Evolutionary conservation across 2,329 filamentous ascomycete genomes (phyloP).

Genomic region (Graphilbum sp.): DNA sequence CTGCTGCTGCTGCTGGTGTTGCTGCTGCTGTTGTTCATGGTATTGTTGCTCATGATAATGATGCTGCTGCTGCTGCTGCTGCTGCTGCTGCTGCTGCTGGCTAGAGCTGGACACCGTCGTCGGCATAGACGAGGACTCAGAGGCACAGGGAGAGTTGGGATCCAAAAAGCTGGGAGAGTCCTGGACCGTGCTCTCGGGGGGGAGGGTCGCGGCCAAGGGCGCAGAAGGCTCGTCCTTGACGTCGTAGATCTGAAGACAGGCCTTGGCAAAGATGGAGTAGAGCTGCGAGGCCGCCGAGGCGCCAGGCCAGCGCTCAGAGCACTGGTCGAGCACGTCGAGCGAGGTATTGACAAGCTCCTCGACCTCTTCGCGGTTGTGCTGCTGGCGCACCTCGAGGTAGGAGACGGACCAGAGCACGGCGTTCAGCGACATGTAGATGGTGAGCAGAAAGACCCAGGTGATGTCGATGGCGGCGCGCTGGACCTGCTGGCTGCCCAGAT

Average conservation of each 20-base stretch:
- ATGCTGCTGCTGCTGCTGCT: constrained; percentile 2
- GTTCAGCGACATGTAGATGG: constrained; percentile 82
- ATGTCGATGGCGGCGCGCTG: constrained; percentile 61
- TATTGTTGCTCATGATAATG: constrained; percentile 3
- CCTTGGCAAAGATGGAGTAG: constrained; percentile 70
- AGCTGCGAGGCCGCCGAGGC: constrained; percentile 70
- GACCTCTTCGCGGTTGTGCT: constrained; percentile 58
- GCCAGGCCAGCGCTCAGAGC: constrained; percentile 82
- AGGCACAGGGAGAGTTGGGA: constrained; percentile 28
- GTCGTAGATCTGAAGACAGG: constrained; percentile 80
- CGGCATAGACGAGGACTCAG: constrained; percentile 19
- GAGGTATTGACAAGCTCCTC: constrained; percentile 58
- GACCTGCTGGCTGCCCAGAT: constrained; percentile 66
- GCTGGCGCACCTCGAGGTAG: constrained; percentile 63
- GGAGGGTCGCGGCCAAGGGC: constrained; percentile 11
- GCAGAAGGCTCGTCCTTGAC: constrained; percentile 25
- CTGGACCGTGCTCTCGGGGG: constrained; percentile 30
- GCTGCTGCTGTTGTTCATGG: constrained; percentile 12
- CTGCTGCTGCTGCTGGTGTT: neutral
- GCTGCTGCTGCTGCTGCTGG: constrained; percentile 6
- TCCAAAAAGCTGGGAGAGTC: constrained; percentile 15
- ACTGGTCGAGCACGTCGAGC: constrained; percentile 62
- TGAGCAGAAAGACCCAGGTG: constrained; percentile 85
- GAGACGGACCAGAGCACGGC: constrained; percentile 84
- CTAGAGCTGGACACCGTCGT: constrained; percentile 4